Conservation (phyloP, 2,329 filamentous ascomycete genomes). For the Cordyceps militaris region DNA sequence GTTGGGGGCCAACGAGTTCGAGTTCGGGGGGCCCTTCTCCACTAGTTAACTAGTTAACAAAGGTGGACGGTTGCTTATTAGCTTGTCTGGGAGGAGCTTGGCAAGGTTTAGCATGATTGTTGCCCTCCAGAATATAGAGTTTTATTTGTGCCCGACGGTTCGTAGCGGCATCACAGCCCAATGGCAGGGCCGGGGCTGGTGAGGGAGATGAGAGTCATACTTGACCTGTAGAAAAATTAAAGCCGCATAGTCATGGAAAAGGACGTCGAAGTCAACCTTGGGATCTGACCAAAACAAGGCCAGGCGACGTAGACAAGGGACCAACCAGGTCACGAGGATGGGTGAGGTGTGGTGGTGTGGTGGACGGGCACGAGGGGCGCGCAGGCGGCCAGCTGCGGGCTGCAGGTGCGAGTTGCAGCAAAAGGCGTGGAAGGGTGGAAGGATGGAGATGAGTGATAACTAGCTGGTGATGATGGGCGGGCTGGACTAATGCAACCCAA, state of each 20-base stretch:
- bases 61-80: not conserved
- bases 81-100: not conserved
- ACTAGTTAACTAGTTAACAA: too few species aligned
- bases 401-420: slow-evolving; percentile 7
- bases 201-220: not conserved
- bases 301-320: slow-evolving; percentile 4
- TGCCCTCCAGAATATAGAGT: not conserved
- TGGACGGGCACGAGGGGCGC: slow-evolving; percentile 1
- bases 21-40: not conserved
- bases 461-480: not conserved
- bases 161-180: not conserved
- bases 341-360: not conserved
- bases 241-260: not conserved
- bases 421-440: not conserved
- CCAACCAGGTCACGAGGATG: slow-evolving; percentile 10
- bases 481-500: not conserved
- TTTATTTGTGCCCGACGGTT: not conserved
- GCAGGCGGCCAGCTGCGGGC: too few species aligned
- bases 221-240: not conserved
- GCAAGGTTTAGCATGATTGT: not conserved
- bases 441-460: not conserved
- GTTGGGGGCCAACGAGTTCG: not conserved
- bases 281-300: not conserved
- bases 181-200: not conserved
- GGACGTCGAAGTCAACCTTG: not conserved